These are phyloP conservation scores for Volvox carteri DNA, from an alignment of 163 green algal genomes.

Conservation along the genomic window DNA sequence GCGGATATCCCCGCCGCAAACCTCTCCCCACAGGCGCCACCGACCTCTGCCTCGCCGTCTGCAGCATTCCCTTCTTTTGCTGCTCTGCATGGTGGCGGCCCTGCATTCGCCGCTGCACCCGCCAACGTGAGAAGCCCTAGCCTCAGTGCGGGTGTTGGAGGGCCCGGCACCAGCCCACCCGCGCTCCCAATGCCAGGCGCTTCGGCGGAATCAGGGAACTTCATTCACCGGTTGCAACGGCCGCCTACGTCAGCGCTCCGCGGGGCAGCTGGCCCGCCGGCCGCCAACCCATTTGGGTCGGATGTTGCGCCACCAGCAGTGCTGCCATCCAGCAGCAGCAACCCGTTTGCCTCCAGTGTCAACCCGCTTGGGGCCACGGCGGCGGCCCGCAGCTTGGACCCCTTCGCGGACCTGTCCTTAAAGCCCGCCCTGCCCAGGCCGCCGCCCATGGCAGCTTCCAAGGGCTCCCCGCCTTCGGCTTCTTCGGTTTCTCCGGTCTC, in stretches of 20 bases:
- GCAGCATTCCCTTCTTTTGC: not conserved
- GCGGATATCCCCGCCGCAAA: too few relatives aligned
- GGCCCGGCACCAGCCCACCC: too few relatives aligned
- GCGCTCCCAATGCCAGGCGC: not conserved
- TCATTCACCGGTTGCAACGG: not conserved
- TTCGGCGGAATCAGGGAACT: not conserved
- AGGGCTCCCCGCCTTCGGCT: not conserved
- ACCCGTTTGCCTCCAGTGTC: slow-evolving; percentile 20
- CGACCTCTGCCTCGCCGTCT: not conserved
- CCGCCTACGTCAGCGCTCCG: not conserved
- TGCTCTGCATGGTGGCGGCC: not conserved
- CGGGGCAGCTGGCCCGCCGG: not conserved
- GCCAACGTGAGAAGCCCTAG: too few relatives aligned
- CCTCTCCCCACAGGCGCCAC: too few relatives aligned
- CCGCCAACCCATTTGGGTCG: not conserved
- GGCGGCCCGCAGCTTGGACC: slow-evolving; percentile 13
- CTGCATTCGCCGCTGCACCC: not conserved
- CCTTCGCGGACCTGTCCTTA: slow-evolving; percentile 37
- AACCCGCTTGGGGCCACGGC: not conserved
- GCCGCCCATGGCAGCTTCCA: slow-evolving; percentile 19
- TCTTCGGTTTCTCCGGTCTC: not conserved
- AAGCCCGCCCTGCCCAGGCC: slow-evolving; percentile 1
- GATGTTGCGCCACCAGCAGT: not conserved
- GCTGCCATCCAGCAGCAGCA: not conserved
- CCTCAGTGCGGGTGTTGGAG: too few relatives aligned